Percentiles rank a stretch among this genome's conserved stretches.
These are phyloP conservation scores for Sporothrix euskadiensis DNA, from an alignment of 2,329 filamentous ascomycete genomes.

Conservation along the genomic window DNA sequence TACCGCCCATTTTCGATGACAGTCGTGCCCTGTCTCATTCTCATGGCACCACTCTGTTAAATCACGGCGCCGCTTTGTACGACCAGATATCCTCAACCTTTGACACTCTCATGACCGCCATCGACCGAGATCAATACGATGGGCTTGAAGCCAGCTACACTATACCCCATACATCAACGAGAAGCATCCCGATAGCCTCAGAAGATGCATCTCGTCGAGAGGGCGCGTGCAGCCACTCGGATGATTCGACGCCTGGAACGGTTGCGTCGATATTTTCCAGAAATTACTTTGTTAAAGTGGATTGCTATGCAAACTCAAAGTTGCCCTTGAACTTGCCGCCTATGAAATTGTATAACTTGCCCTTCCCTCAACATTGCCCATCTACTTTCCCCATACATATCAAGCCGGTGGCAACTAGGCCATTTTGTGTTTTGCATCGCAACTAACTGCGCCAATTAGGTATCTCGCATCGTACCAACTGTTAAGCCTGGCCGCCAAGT, in stretches of 20 bases:
- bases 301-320: slow-evolving; percentile 75
- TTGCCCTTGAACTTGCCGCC: slow-evolving; percentile 67
- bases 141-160: slow-evolving; percentile 59
- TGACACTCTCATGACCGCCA: slow-evolving; percentile 68
- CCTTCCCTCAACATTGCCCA: slow-evolving; percentile 20
- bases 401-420: not conserved
- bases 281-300: slow-evolving; percentile 73
- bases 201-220: not conserved
- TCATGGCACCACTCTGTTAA: slow-evolving; percentile 47
- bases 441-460: slow-evolving; percentile 41
- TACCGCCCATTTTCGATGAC: slow-evolving; percentile 47
- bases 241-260: slow-evolving; percentile 42
- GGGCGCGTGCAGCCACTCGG: slow-evolving; percentile 32
- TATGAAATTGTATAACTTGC: slow-evolving; percentile 60
- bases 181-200: not conserved
- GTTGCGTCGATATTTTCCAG: slow-evolving; percentile 46
- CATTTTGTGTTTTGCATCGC: not conserved
- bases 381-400: not conserved
- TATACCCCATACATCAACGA: slow-evolving; percentile 39
- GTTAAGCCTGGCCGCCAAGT: slow-evolving; percentile 74
- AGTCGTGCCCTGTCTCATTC: slow-evolving; percentile 46
- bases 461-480: slow-evolving; percentile 76
- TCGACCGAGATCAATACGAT: slow-evolving; percentile 62
- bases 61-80: slow-evolving; percentile 51
- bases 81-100: slow-evolving; percentile 64